A percentile compares a stretch with the other conserved stretches of the same genome.
Conservation (phyloP, 2,329 filamentous ascomycete genomes). For the Fusarium hostae region DNA sequence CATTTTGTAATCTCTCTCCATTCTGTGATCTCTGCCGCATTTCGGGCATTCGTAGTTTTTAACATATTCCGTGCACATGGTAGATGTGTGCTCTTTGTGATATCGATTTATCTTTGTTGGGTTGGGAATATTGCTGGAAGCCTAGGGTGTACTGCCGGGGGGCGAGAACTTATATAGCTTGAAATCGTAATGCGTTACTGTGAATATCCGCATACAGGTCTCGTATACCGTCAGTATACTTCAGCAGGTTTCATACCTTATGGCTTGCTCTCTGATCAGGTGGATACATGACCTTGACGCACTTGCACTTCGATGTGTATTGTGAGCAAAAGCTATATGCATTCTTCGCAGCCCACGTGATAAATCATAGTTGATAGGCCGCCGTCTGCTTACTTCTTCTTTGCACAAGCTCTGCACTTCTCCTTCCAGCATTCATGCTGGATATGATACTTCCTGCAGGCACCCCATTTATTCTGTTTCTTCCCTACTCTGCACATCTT, state of each 20-base stretch:
- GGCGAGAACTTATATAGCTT: neutral
- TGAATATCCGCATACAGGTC: neutral
- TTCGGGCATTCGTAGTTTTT: neutral
- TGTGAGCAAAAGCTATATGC: too few relatives aligned
- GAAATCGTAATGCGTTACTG: rapidly evolving
- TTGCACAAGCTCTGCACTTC: too few relatives aligned
- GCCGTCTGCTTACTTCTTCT: too few relatives aligned
- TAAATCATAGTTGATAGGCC: too few relatives aligned
- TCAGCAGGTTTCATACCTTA: rapidly evolving
- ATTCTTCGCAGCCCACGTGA: too few relatives aligned
- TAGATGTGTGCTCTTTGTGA: too few relatives aligned
- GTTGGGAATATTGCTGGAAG: rapidly evolving
- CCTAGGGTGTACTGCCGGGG: rapidly evolving
- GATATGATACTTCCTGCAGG: too few relatives aligned
- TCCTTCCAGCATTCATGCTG: too few relatives aligned
- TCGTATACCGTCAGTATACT: rapidly evolving
- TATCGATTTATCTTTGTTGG: rapidly evolving
- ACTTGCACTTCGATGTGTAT: neutral
- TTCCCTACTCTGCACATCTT: too few relatives aligned
- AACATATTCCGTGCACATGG: neutral
- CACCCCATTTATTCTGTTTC: too few relatives aligned
- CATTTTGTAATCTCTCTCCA: neutral
- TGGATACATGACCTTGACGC: neutral
- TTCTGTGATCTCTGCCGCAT: neutral
- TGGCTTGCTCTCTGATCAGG: neutral